Percentiles rank a stretch among this genome's conserved stretches.
These are phyloP conservation scores for Trifolium fragiferum DNA, from an alignment of 306 rosid species.

Conservation along the genomic window DNA sequence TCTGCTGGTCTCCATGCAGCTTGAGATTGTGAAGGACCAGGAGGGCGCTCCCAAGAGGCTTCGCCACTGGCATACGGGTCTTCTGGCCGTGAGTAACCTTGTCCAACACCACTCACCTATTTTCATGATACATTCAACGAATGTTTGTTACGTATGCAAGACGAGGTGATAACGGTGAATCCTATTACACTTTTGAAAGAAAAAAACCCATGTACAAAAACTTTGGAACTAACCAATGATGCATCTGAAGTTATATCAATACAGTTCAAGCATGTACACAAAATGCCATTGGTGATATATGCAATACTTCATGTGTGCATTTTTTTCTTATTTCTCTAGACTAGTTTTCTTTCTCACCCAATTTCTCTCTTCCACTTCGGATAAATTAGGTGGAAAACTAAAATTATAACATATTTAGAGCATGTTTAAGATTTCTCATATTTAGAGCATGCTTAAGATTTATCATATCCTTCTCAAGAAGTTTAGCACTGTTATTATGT, in stretches of 20 bases:
- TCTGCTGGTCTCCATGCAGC: constrained; percentile 55
- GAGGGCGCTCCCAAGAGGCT: constrained; percentile 82
- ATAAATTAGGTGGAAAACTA: neutral
- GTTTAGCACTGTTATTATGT: neutral
- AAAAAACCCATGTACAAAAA: no score
- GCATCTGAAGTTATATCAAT: no score
- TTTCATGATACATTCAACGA: constrained; percentile 45
- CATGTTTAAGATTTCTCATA: no score
- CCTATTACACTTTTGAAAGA: no score
- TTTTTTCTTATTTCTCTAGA: no score
- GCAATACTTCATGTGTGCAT: no score
- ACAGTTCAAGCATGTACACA: no score
- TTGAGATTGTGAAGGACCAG: constrained; percentile 62
- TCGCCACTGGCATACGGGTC: constrained; percentile 61
- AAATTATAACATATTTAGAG: neutral
- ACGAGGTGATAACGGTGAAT: neutral
- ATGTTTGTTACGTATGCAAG: constrained; percentile 35
- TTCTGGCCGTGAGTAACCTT: constrained; percentile 72
- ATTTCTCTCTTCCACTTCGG: neutral
- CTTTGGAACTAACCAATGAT: no score
- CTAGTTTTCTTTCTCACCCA: no score
- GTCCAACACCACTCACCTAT: constrained; percentile 74
- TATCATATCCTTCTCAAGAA: constrained; percentile 13
- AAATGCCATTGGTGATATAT: no score
- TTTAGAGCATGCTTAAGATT: neutral